Conservation (phyloP, 2,329 filamentous ascomycete genomes). For the Fusarium siculi region DNA sequence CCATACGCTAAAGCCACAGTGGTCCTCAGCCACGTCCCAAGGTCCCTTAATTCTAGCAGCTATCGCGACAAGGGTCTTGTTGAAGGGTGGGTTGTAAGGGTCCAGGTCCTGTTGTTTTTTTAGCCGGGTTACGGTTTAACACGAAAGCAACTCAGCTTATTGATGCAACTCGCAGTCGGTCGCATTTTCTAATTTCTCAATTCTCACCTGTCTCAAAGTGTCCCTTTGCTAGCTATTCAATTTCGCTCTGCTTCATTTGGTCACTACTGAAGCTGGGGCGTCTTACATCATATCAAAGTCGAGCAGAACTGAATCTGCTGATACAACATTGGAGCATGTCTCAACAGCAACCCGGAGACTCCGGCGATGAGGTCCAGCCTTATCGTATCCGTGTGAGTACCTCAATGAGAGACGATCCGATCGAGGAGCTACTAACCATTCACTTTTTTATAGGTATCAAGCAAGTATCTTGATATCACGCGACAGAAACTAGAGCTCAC, state of each 20-base stretch:
- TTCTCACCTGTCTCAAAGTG: constrained; percentile 1
- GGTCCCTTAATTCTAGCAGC: constrained; percentile 21
- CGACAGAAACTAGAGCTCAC: constrained; percentile 74
- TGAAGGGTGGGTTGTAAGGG: constrained; percentile 27
- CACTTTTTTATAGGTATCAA: constrained; percentile 63
- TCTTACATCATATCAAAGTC: not conserved
- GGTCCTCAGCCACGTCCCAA: constrained; percentile 27
- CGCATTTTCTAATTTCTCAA: constrained; percentile 28
- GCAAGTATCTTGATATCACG: constrained; percentile 74
- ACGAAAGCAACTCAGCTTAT: constrained; percentile 26
- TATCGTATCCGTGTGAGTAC: constrained; percentile 68
- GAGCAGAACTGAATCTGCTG: not conserved
- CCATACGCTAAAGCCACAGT: constrained; percentile 35
- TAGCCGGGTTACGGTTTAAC: constrained; percentile 16
- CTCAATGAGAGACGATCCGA: not conserved
- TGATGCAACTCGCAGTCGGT: constrained; percentile 1
- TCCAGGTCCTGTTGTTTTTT: constrained; percentile 28
- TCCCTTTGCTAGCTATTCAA: constrained; percentile 5
- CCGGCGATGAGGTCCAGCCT: constrained; percentile 59
- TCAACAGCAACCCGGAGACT: constrained; percentile 36
- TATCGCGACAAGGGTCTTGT: constrained; percentile 31
- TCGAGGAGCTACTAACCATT: constrained; percentile 42
- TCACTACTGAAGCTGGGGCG: not conserved
- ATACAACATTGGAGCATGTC: constrained; percentile 11
- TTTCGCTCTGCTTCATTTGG: not conserved